phyloP scores from a whole-genome alignment of 2,329 filamentous ascomycete species.

The Zymoseptoria tritici region DNA sequence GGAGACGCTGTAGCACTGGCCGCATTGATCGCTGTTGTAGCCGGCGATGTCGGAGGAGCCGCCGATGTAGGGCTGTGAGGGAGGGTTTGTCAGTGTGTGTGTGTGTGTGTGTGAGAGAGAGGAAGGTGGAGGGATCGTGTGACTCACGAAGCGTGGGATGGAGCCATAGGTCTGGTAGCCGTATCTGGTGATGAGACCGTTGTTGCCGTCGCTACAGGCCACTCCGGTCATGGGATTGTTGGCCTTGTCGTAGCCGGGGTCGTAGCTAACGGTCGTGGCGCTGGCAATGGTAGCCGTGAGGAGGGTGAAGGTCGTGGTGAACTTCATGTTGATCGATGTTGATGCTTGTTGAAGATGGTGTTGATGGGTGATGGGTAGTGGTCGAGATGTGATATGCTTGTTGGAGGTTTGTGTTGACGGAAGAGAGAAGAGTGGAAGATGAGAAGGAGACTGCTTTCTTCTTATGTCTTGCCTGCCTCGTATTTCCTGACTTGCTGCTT shows the following conservation, averaged over 20 bases:
- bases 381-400: neutral
- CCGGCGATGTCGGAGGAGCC: constrained; percentile 41
- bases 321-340: constrained; percentile 13
- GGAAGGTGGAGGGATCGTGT: too few relatives aligned
- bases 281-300: constrained; percentile 17
- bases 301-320: constrained; percentile 36
- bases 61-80: constrained; percentile 42
- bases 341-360: constrained; percentile 3
- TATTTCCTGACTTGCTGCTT: neutral
- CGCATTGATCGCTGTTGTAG: constrained; percentile 44
- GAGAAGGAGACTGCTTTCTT: neutral
- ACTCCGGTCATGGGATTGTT: constrained; percentile 49
- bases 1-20: constrained; percentile 45
- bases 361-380: neutral
- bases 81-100: neutral
- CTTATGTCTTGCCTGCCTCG: neutral
- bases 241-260: constrained; percentile 60
- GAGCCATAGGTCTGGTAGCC: constrained; percentile 41
- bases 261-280: constrained; percentile 50
- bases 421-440: neutral
- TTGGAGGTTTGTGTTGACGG: neutral
- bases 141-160: constrained; percentile 38
- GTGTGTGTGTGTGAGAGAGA: too few relatives aligned
- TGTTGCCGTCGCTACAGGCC: constrained; percentile 59
- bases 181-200: constrained; percentile 58